Percentiles rank a stretch among this genome's conserved stretches.
These are phyloP conservation scores for Tylopilus sp. DNA, from an alignment of 768 basidiomycete genomes.

Conservation along the genomic window DNA sequence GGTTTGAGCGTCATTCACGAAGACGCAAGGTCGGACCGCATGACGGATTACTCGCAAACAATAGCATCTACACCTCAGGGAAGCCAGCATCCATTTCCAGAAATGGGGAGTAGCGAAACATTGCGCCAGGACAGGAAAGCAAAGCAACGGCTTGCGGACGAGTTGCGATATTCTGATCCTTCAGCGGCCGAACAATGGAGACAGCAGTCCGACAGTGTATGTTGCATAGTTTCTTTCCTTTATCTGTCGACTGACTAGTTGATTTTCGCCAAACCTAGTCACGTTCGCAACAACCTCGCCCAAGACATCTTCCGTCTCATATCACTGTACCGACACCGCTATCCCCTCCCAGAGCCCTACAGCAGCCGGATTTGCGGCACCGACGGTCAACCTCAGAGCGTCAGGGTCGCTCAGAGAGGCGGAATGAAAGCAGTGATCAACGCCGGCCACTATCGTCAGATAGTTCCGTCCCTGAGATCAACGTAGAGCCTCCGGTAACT, in stretches of 20 bases:
- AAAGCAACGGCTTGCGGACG: constrained; percentile 33
- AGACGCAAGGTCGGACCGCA: constrained; percentile 29
- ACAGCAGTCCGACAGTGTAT: constrained; percentile 18
- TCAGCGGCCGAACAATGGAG: constrained; percentile 32
- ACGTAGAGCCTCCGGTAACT: constrained; percentile 30
- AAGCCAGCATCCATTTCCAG: constrained; percentile 11
- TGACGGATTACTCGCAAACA: constrained; percentile 22
- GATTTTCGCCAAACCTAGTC: constrained; percentile 11
- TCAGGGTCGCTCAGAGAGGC: constrained; percentile 22
- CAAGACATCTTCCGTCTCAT: constrained; percentile 18
- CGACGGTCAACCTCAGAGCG: constrained; percentile 23
- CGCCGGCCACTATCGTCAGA: constrained; percentile 30
- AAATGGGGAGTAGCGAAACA: constrained; percentile 18
- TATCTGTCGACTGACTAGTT: neutral
- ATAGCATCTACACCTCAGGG: constrained; percentile 18
- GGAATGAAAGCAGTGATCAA: constrained; percentile 16
- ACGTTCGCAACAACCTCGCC: constrained; percentile 8
- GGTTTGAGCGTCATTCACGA: constrained; percentile 33
- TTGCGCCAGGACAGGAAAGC: constrained; percentile 13
- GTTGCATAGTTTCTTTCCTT: neutral
- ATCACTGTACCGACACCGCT: constrained; percentile 26
- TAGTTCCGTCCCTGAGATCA: constrained; percentile 35
- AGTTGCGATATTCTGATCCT: constrained; percentile 35
- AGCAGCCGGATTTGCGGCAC: constrained; percentile 12
- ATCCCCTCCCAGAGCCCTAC: constrained; percentile 21